phyloP scores from a whole-genome alignment of 768 basidiomycete species.

The Lepiota subincarnata region DNA sequence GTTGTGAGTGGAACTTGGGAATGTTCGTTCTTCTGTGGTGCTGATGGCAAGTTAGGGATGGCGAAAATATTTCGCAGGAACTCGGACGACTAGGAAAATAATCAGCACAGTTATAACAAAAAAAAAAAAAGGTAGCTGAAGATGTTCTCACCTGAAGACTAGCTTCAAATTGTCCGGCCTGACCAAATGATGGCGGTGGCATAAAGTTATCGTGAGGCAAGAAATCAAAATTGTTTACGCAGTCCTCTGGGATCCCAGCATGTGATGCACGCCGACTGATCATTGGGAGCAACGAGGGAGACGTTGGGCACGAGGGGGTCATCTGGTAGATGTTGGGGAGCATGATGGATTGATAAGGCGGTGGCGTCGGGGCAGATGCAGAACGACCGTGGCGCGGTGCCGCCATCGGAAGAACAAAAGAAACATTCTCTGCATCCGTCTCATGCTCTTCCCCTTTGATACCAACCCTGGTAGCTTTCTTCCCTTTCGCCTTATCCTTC shows the following conservation, averaged over 20 bases:
- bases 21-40: conserved; percentile 7
- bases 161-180: conserved; percentile 40
- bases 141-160: conserved; percentile 35
- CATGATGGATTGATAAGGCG: conserved; percentile 63
- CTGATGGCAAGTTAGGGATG: conserved; percentile 21
- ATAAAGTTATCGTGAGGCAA: conserved; percentile 41
- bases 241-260: conserved; percentile 42
- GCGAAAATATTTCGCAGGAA: conserved; percentile 48
- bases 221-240: conserved; percentile 51
- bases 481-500: conserved; percentile 45
- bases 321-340: conserved; percentile 57
- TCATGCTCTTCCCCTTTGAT: conserved; percentile 34
- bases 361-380: conserved; percentile 62
- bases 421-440: conserved; percentile 29
- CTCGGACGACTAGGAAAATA: conserved; percentile 38
- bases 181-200: conserved; percentile 32
- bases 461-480: conserved; percentile 31
- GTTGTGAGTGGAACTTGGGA: not conserved
- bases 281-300: conserved; percentile 54
- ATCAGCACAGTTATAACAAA: not conserved
- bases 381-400: conserved; percentile 32
- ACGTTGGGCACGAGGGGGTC: conserved; percentile 58
- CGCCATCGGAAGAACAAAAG: conserved; percentile 35
- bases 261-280: conserved; percentile 58
- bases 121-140: conserved; percentile 8